These are phyloP conservation scores for Colletotrichum phormii DNA, from an alignment of 2,329 filamentous ascomycete genomes.

Conservation along the genomic window DNA sequence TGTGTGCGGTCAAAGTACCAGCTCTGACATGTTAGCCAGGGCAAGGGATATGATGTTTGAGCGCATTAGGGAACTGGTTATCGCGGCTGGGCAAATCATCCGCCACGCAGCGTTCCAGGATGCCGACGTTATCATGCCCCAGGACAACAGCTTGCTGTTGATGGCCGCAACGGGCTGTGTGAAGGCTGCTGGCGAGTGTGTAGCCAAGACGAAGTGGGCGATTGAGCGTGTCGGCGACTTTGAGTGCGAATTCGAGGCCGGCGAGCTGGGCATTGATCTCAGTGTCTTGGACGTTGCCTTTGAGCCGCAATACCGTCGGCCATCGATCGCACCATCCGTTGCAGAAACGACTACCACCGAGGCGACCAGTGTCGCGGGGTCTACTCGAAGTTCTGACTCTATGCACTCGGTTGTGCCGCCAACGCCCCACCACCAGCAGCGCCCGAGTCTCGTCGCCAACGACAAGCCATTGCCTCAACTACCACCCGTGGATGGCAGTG, in stretches of 20 bases:
- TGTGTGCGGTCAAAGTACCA: slow-evolving; percentile 81
- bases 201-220: slow-evolving; percentile 85
- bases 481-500: slow-evolving; percentile 61
- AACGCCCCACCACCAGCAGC: slow-evolving; percentile 50
- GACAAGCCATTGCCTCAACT: slow-evolving; percentile 78
- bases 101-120: slow-evolving; percentile 74
- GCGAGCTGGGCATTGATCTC: slow-evolving; percentile 66
- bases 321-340: slow-evolving; percentile 44
- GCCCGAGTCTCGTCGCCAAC: slow-evolving; percentile 53
- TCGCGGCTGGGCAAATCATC: slow-evolving; percentile 84
- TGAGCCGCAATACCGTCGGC: slow-evolving; percentile 46
- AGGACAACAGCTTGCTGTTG: slow-evolving; percentile 81
- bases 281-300: slow-evolving; percentile 58
- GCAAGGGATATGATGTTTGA: slow-evolving; percentile 83
- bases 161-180: slow-evolving; percentile 88
- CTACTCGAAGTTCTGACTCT: slow-evolving; percentile 49
- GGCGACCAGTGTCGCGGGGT: slow-evolving; percentile 52
- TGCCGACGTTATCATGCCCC: slow-evolving; percentile 83
- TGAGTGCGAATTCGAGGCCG: slow-evolving; percentile 79
- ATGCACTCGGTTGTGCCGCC: slow-evolving; percentile 33
- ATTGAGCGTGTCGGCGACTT: slow-evolving; percentile 93
- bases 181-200: slow-evolving; percentile 89
- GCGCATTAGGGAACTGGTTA: slow-evolving; percentile 82
- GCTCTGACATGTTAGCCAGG: slow-evolving; percentile 73
- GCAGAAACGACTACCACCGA: slow-evolving; percentile 49